phyloP scores from a whole-genome alignment of 1,284 basidiomycete species.

The Porogramme epimiltina region DNA sequence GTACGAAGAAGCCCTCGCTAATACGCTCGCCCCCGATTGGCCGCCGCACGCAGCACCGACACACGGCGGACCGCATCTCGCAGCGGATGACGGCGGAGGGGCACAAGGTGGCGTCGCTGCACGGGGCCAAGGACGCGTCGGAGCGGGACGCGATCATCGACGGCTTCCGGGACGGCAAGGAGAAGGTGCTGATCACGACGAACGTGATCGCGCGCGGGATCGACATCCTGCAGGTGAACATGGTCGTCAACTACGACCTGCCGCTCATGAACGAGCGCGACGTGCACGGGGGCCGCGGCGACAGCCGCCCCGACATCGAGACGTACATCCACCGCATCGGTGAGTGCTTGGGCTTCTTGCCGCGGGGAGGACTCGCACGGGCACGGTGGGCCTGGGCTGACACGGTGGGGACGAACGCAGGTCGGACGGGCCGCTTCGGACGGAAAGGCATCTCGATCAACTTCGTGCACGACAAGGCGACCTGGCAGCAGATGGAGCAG shows the following conservation, averaged over 20 bases:
- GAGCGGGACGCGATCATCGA: constrained; percentile 95
- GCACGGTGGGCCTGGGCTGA: neutral
- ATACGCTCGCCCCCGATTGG: no score
- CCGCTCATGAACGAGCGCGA: constrained; percentile 80
- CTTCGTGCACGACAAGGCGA: constrained; percentile 88
- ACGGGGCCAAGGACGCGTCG: constrained; percentile 88
- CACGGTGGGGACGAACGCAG: constrained; percentile 40
- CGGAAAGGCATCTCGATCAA: constrained; percentile 96
- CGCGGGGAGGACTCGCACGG: no score
- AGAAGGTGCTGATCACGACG: constrained; percentile 98
- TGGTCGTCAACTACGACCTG: constrained; percentile 99
- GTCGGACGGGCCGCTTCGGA: constrained; percentile 94
- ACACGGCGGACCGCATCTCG: constrained; percentile 93
- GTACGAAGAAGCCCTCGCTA: no score
- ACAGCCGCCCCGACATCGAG: constrained; percentile 83
- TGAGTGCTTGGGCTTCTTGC: constrained; percentile 37
- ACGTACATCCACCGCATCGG: constrained; percentile 99
- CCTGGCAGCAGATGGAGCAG: constrained; percentile 83
- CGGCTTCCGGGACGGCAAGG: constrained; percentile 92
- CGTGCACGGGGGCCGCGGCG: constrained; percentile 38
- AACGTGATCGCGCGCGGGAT: constrained; percentile 99
- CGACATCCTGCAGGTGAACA: constrained; percentile 98
- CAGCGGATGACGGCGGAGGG: constrained; percentile 90
- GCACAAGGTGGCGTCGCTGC: constrained; percentile 95
- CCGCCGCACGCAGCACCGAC: constrained; percentile 75